Evolutionary conservation across 225 moss, liverwort and hornwort species (phyloP), one percentile per base, ranked within the genome.

Genomic region (Pseudoscleropodium purum): DNA sequence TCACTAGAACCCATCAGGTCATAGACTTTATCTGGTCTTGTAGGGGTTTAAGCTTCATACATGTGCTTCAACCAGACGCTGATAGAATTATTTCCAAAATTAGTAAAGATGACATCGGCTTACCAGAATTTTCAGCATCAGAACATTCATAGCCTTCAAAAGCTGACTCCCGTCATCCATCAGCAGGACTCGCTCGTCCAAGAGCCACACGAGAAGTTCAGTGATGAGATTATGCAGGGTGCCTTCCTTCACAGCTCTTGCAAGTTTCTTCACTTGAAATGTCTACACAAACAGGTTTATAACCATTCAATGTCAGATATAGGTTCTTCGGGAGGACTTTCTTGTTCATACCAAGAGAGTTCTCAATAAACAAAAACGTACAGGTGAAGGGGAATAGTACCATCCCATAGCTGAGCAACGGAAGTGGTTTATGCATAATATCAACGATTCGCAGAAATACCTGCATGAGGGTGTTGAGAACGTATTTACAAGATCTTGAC

Each of bases 401-500:
- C 39, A 65, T 79, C 61, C 37, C 72, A 13, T 36, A 61, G 51
- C 31, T 67, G 29, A 81, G 84, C 47, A 86, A 52, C 29, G 15
- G 6, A 67, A 83, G 82, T 63, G 45, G 9, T 36, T 37, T 67
- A 47, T 36, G 57, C 52, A 47, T 60, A 39, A 45, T 72, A 54
- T 61, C 66, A 72, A 87, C 20, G 24, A 21, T 78, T 43, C 57
- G 84, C 39, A 24, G 27, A 43, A 75, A 37, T 93, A 95, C 95
- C 95, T 95, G 95, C 95, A 95, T 95, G 63, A 99, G 96, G 65
- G 98, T 99, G 89, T 99, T 99, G 82, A 99, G 94, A 13, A 99
- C 98, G 88, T 99, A 99, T 96, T 99, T 99, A 93, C 98, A 99
- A 91, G 98, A 95, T 92, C 98, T 99, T 79, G 97, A 96, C 75